A percentile compares a stretch with the other conserved stretches of the same genome.
Evolutionary conservation across 2,329 filamentous ascomycete species (phyloP).

Genomic region (Cladobotryum protrusum): DNA sequence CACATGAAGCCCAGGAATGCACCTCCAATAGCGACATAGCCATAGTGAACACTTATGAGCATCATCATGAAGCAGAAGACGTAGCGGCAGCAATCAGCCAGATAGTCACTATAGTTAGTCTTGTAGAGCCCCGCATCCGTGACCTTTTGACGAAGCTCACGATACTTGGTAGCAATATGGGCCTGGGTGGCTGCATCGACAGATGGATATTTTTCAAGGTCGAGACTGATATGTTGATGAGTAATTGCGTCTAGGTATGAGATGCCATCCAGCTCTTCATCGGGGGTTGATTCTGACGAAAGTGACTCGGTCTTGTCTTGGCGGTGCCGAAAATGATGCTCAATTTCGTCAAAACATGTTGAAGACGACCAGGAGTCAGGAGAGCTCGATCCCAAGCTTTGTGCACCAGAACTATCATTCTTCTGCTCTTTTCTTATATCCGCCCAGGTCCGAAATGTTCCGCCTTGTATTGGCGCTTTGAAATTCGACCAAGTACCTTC

Average conservation of each 20-base stretch:
- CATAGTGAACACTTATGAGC: slow-evolving; percentile 35
- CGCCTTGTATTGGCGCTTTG: slow-evolving; percentile 84
- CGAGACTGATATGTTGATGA: slow-evolving; percentile 59
- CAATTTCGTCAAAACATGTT: slow-evolving; percentile 41
- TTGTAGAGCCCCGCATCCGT: slow-evolving; percentile 51
- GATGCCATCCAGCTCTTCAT: slow-evolving; percentile 46
- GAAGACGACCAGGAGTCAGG: slow-evolving; percentile 48
- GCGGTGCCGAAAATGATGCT: slow-evolving; percentile 26
- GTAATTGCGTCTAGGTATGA: slow-evolving; percentile 69
- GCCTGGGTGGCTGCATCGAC: slow-evolving; percentile 43
- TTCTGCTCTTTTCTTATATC: slow-evolving; percentile 33
- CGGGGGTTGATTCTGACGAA: slow-evolving; percentile 52
- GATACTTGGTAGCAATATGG: slow-evolving; percentile 51
- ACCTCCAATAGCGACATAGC: slow-evolving; percentile 54
- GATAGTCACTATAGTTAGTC: slow-evolving; percentile 53
- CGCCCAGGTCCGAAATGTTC: slow-evolving; percentile 55
- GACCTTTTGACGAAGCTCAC: slow-evolving; percentile 48
- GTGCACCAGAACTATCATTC: slow-evolving; percentile 12
- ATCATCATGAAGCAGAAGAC: slow-evolving; percentile 43
- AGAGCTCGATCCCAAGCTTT: slow-evolving; percentile 34
- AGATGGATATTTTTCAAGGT: slow-evolving; percentile 71
- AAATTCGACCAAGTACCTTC: slow-evolving; percentile 84
- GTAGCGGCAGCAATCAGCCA: slow-evolving; percentile 52
- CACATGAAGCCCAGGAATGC: slow-evolving; percentile 42
- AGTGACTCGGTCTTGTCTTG: slow-evolving; percentile 40